Base-by-base conservation (phyloP, 2,329 filamentous ascomycete species). In the Aspergillus nomiae region DNA sequence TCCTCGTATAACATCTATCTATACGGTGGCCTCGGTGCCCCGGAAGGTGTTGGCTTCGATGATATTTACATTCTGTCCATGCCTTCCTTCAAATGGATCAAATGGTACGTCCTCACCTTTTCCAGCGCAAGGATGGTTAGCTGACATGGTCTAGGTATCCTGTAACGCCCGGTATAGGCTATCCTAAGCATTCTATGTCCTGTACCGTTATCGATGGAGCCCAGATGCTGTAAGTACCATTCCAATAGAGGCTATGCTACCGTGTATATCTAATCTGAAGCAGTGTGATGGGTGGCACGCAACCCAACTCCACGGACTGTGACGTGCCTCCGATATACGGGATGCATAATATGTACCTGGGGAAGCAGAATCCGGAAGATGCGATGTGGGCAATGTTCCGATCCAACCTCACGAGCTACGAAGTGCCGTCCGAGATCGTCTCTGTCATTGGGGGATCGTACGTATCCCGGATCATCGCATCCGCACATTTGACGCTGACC, bases 331-430 rank as follows among this genome's bases (percentile, higher is more conserved):
- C 41, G 16, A 55, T 58, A 34, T 58, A 46, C 48, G 60, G 46
- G 12, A 55, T 62, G 56, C 60, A 62, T 36, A 62, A 62, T 36
- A 38, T 62, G 56, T 56, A 62, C n/a, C 48, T 62, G 7, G 60
- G 60, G 1, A 54, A 62, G n/a, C 60, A 62, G 32, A 62, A 62
- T 16, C 14, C 60, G 4, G n/a, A 58, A 14, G 10, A 56, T 2
- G 21, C 28, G 2, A 56, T 46, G 10, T 60, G 59, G 59, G 56
- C 56, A 14, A 10, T 12, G 36, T 60, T 55, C 9, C 19, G 58
- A 55, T 41, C 58, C 0, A 60, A 60, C 32, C 6, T 60, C 38
- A 60, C 58, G 28, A 48, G n/a, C 24, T 60, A 60, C 28, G 10
- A 56, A 8, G 58, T 60, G 14, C 58, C 58, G 4, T 16, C 50